A percentile compares a stretch with the other conserved stretches of the same genome.
Evolutionary conservation across 179 eudicot genomes (phyloP).

Genomic region (Spinacia oleracea): DNA sequence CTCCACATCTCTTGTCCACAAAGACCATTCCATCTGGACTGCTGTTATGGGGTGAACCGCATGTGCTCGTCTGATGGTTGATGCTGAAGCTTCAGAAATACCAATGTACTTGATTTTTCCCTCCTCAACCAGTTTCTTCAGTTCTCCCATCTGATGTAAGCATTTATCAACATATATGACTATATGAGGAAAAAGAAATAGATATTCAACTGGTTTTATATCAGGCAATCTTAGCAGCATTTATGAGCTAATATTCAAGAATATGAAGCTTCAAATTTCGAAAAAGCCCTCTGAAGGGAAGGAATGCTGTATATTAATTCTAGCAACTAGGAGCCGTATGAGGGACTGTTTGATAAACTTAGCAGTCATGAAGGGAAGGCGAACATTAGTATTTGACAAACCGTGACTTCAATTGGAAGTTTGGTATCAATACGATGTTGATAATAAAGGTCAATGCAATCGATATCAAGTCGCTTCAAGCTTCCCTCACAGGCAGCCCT

Average conservation of each 20-base stretch:
- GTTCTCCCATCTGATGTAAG: conserved; percentile 44
- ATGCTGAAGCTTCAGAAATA: conserved; percentile 51
- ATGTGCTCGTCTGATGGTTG: conserved; percentile 59
- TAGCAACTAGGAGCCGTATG: neutral
- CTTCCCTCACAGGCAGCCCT: conserved; percentile 48
- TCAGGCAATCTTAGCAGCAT: no score
- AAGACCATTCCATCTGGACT: conserved; percentile 59
- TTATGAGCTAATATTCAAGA: no score
- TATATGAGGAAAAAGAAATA: no score
- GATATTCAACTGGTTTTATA: no score
- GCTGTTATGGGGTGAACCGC: conserved; percentile 62
- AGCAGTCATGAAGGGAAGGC: neutral
- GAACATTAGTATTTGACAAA: neutral
- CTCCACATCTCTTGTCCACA: conserved; percentile 46
- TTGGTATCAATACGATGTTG: conserved; percentile 42
- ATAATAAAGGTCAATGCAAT: conserved; percentile 51
- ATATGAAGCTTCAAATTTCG: no score
- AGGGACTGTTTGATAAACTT: neutral
- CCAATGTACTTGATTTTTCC: conserved; percentile 53
- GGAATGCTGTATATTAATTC: no score
- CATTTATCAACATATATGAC: no score
- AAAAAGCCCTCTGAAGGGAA: no score
- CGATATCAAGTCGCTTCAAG: conserved; percentile 48
- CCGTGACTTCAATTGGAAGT: conserved; percentile 42
- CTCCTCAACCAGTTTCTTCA: conserved; percentile 49